Evolutionary conservation across 345 rosid genomes (phyloP).

Genomic region (Heritiera fomes): DNA sequence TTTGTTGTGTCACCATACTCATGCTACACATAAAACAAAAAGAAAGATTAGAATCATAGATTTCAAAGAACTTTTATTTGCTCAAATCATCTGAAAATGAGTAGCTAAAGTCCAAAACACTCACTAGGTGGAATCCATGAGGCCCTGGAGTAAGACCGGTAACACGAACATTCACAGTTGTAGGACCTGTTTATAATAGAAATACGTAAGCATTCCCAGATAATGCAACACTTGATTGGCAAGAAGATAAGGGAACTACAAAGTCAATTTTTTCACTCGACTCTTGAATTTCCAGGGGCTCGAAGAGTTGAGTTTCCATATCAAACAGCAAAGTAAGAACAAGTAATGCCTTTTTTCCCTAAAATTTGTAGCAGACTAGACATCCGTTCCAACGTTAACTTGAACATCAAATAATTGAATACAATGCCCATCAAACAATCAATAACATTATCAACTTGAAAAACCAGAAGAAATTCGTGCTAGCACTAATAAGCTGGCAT

Average conservation of each 20-base stretch:
- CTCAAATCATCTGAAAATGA: constrained; percentile 6
- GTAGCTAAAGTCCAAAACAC: constrained; percentile 27
- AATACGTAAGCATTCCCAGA: not conserved
- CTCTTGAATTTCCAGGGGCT: not conserved
- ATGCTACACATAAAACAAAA: constrained; percentile 48
- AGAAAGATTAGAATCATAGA: not conserved
- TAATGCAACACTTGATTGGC: not conserved
- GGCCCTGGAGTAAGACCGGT: constrained; percentile 82
- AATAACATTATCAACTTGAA: not conserved
- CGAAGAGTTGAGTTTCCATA: not conserved
- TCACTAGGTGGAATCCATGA: constrained; percentile 51
- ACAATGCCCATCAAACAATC: not conserved
- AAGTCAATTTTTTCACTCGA: not conserved
- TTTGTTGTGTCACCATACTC: constrained; percentile 96
- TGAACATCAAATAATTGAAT: not conserved
- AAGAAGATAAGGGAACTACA: not conserved
- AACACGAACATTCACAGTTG: constrained; percentile 80
- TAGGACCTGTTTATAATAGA: constrained; percentile 58
- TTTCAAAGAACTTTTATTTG: not conserved
- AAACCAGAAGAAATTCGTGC: not conserved
- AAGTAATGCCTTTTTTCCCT: not conserved
- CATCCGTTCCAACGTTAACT: constrained; percentile 5
- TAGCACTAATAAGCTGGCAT: not conserved
- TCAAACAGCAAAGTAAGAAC: not conserved
- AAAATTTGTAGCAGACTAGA: not conserved